A percentile compares a stretch with the other conserved stretches of the same genome.
Evolutionary conservation across 2,329 filamentous ascomycete genomes (phyloP).

Genomic region (Escovopsis weberi): DNA sequence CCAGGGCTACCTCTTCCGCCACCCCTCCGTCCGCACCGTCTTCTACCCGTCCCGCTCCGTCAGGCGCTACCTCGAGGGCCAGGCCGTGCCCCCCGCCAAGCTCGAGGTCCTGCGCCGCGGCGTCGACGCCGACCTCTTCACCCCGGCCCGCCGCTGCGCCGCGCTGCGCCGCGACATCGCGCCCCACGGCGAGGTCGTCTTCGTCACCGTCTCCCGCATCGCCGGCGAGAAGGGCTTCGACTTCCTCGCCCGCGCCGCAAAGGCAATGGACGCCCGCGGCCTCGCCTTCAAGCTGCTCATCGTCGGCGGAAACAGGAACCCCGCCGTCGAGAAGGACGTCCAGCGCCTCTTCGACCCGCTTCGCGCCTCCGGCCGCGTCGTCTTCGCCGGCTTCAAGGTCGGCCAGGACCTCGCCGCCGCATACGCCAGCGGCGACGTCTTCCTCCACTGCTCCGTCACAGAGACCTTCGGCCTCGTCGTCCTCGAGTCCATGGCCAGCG

Average conservation of each 20-base stretch:
- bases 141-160: constrained; percentile 36
- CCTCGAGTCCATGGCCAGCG: constrained; percentile 56
- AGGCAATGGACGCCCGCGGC: constrained; percentile 37
- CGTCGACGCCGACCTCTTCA: constrained; percentile 49
- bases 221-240: constrained; percentile 59
- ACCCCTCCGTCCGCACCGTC: constrained; percentile 46
- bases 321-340: constrained; percentile 45
- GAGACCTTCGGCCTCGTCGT: constrained; percentile 61
- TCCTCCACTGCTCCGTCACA: constrained; percentile 56
- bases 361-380: constrained; percentile 33
- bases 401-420: constrained; percentile 47
- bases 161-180: constrained; percentile 39
- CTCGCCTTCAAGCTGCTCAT: constrained; percentile 50
- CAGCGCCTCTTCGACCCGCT: constrained; percentile 43
- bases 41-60: constrained; percentile 57
- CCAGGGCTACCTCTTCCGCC: constrained; percentile 52
- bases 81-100: constrained; percentile 40
- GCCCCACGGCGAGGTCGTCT: constrained; percentile 47
- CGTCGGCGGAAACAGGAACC: constrained; percentile 53
- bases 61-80: constrained; percentile 41
- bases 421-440: constrained; percentile 55
- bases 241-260: constrained; percentile 44
- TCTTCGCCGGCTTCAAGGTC: constrained; percentile 52
- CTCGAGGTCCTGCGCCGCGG: constrained; percentile 48
- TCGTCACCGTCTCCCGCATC: constrained; percentile 51